Conservation (phyloP, 352 stramenopile species). For the Globisporangium sylvaticum region DNA sequence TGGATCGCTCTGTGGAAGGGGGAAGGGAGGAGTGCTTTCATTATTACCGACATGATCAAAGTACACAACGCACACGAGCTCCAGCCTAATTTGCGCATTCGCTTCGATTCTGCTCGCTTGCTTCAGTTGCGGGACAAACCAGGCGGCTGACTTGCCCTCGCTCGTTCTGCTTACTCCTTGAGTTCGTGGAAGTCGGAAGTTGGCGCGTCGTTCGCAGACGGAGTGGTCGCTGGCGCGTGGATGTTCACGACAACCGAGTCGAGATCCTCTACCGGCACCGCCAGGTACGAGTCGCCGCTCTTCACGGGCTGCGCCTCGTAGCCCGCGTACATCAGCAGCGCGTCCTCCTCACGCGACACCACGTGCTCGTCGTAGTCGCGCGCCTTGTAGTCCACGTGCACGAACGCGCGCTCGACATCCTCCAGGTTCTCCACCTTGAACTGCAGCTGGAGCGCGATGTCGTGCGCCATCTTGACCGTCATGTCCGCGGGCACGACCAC, state of each 20-base stretch:
- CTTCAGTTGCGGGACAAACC: too few relatives aligned
- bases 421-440: conserved; percentile 91
- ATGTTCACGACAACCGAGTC: conserved; percentile 8
- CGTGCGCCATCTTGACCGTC: conserved; percentile 89
- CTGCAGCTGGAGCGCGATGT: conserved; percentile 93
- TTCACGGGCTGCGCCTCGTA: conserved; percentile 17
- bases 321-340: conserved; percentile 43
- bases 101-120: too few relatives aligned
- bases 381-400: conserved; percentile 93
- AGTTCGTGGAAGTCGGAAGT: conserved; percentile 20
- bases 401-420: conserved; percentile 92
- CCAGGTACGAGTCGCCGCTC: conserved; percentile 18
- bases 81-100: too few relatives aligned
- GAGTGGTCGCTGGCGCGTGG: background rate
- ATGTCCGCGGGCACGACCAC: conserved; percentile 74
- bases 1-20: too few relatives aligned
- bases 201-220: background rate
- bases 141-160: too few relatives aligned
- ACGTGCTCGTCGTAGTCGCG: conserved; percentile 75
- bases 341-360: conserved; percentile 47
- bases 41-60: too few relatives aligned
- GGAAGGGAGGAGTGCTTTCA: too few relatives aligned
- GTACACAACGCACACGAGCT: too few relatives aligned
- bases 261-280: conserved; percentile 9
- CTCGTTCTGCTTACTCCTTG: conserved; percentile 6